Base-by-base conservation (phyloP, 148 eudicot species). In the Selenicereus undatus region DNA sequence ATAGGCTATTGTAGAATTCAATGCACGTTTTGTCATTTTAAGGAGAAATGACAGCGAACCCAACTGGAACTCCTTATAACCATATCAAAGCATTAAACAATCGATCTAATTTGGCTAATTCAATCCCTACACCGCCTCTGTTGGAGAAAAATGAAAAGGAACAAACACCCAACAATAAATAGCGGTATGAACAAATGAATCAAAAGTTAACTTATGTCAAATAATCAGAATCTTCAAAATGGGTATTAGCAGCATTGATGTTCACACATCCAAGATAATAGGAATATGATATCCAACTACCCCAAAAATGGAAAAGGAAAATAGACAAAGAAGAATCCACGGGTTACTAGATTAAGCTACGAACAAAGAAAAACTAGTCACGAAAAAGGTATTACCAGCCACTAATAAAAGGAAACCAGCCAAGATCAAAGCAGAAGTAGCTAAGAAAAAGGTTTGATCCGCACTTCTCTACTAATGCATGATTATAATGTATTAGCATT, bases 321-420 rank as follows among this genome's bases (percentile, higher is more conserved):
- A 12, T 48, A 39, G 3, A 39, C 26, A 22, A 66, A 81, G 24
- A 5, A 64, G 45, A 50, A 73, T 5, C 24, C 21, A 26, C 18
- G 30, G 8, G 30, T 3, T 83, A 83, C 86, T 74, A 76, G 74
- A 35, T 70, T 16, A 21, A 71, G 76, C 32, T 2, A 32, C 1
- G 32, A 32, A 32, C 32, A 32, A 32, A 32, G 32, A 1, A 32
- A 32, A 32, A 32, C 32, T 32, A 32, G 32, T 32, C 32, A 32
- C 1, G 32, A 32, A 32, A 32, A 32, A 32, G 32, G 32, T 32
- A 32, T 32, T 32, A 32, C 32, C 32, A 32, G 32, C 32, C 32
- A 32, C 32, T 32, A 32, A 2, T 2, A 32, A 2, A 32, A 32
- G 1, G 2, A 32, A 32, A 32, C 32, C 32, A 32, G 32, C 2